These are phyloP conservation scores for Ogataea chonburiensis DNA, from an alignment of 805 yeast genomes.

Conservation along the genomic window DNA sequence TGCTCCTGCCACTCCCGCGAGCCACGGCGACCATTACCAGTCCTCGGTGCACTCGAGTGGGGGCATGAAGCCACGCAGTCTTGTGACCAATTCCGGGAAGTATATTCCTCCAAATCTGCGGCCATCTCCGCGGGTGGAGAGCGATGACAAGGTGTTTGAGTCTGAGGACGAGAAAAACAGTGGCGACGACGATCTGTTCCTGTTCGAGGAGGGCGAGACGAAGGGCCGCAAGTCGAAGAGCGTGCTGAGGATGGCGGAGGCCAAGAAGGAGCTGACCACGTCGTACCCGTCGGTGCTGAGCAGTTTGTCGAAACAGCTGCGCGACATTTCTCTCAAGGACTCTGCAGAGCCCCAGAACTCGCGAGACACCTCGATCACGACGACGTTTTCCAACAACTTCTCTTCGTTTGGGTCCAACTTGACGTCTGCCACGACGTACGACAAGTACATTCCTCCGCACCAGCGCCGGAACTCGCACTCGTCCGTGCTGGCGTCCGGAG, in stretches of 20 bases:
- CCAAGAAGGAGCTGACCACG: conserved; percentile 15
- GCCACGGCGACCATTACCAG: conserved; percentile 5
- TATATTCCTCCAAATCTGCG: conserved; percentile 74
- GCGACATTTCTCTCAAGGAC: conserved; percentile 14
- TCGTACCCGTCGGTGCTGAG: conserved; percentile 28
- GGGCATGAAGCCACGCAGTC: conserved; percentile 22
- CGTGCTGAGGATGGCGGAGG: conserved; percentile 7
- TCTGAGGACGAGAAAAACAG: conserved; percentile 34
- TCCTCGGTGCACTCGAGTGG: conserved; percentile 10
- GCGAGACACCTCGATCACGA: conserved; percentile 29
- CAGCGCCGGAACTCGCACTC: conserved; percentile 44
- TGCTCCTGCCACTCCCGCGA: conserved; percentile 12
- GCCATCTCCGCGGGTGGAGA: conserved; percentile 37
- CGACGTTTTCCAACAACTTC: conserved; percentile 26
- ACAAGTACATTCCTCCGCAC: conserved; percentile 52
- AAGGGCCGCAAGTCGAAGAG: conserved; percentile 4
- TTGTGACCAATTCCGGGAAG: conserved; percentile 46
- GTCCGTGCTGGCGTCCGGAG: conserved; percentile 20
- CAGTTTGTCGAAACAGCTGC: conserved; percentile 20
- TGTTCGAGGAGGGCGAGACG: conserved; percentile 35
- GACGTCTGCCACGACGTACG: conserved; percentile 19
- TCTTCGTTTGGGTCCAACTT: conserved; percentile 29
- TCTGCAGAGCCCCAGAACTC: conserved; percentile 15
- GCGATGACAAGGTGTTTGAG: conserved; percentile 22
- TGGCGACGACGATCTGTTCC: conserved; percentile 36